A percentile compares a stretch with the other conserved stretches of the same genome.
These are phyloP conservation scores for Glaciozyma martinii DNA, from an alignment of 768 basidiomycete species.

Conservation along the genomic window DNA sequence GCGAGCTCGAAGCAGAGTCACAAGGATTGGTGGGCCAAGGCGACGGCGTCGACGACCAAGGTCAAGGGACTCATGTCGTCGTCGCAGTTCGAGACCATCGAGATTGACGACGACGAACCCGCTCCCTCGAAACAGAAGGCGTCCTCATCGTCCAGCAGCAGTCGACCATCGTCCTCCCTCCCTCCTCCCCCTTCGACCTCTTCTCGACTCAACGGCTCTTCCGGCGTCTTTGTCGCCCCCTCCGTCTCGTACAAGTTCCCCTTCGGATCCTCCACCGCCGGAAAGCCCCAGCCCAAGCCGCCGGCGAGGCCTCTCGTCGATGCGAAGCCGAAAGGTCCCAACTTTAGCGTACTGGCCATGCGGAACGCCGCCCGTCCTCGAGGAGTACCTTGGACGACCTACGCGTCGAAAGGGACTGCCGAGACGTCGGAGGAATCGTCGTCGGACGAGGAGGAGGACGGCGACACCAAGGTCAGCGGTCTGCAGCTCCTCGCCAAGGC, in stretches of 20 bases:
- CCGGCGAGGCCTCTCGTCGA: background rate
- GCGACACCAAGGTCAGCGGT: constrained; percentile 37
- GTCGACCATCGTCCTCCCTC: no score
- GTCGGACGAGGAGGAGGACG: constrained; percentile 14
- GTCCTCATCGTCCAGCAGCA: no score
- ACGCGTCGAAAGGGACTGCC: constrained; percentile 18
- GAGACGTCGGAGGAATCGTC: constrained; percentile 14
- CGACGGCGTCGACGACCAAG: background rate
- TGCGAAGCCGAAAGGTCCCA: background rate
- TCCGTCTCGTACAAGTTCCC: background rate
- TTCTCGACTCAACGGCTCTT: background rate
- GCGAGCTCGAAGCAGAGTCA: background rate
- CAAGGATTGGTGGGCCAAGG: background rate
- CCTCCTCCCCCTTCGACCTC: background rate
- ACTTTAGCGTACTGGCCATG: background rate
- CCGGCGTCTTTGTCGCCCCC: background rate
- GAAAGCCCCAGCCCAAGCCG: background rate
- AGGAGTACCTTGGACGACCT: constrained; percentile 31
- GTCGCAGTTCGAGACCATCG: background rate
- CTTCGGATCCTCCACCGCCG: background rate
- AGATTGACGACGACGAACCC: constrained; percentile 5
- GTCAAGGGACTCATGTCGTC: background rate
- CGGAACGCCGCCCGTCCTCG: constrained; percentile 6
- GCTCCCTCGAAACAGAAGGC: background rate
- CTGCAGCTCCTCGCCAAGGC: constrained; percentile 32